Evolutionary conservation across 768 basidiomycete species (phyloP), one percentile per base, ranked within the genome.

Genomic region (Dendrothele bispora): DNA sequence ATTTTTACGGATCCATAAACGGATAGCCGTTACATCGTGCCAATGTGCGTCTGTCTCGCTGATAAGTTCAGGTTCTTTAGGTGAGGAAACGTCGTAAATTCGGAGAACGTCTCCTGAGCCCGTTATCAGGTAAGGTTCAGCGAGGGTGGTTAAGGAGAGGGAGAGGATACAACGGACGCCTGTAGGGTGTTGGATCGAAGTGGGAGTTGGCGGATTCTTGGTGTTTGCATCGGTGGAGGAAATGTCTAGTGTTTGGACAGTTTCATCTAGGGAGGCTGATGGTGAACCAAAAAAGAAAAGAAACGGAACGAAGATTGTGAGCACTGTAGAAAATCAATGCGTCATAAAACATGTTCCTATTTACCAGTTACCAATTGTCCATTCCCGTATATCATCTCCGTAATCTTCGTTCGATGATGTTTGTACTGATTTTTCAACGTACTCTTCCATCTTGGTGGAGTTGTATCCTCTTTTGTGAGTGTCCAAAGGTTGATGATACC

Each of bases 331-430:
- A 15, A 7, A 15, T 24, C 43, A 22, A 39, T 5, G 43, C 5
- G 7, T 32, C 11, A 10, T 22, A 44, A 39, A 35, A 30, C 17
- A 26, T 17, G 34, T 10, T 17, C 49, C 52, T n/a, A n/a, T n/a
- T 43, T 59, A 95, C 95, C 91, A 45, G 89, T 92, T 94, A 94
- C 98, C 18, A 98, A 68, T n/a, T 86, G 76, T 1, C 77, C 86
- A n/a, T 74, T 71, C 3, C 79, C 84, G 28, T 82, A 75, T 11
- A 71, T 45, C 48, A 97, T 71, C 46, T 90, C 86, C 49, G 87
- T 88, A 22, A 98, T 77, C 51, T 88, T 78, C 5, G 93, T 95
- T 48, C 93, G 81, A 63, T 98, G 95, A 45, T 85, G 71, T 36
- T 65, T 66, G 28, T 87, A 61, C 50, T 91, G 88, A 25, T 74